Base-by-base conservation (phyloP, 2,329 filamentous ascomycete species). In the Chlorencoelia australis region DNA sequence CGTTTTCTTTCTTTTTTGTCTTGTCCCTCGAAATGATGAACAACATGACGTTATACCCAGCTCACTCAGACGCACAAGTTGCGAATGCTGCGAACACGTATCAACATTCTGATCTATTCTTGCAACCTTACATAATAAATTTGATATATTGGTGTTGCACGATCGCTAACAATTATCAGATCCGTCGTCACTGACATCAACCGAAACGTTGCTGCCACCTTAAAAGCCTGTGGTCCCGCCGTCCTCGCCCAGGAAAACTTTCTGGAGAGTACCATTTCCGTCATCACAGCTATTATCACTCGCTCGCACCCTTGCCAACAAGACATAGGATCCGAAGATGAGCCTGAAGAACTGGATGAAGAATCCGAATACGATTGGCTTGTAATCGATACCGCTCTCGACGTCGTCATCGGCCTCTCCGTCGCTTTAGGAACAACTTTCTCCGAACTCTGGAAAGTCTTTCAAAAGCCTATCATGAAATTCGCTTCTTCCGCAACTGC, bases 361-460 rank as follows among this genome's bases (percentile, higher is more conserved):
- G 36, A 89, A 87, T 94, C 89, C 2, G 91, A 98, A 65, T 94
- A 94, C 54, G 91, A 96, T 67, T 96, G 91, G 91, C 75, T 95
- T 13, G 81, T 94, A 34, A 82, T 96, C 37, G 91, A 98, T 65
- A 94, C 87, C 7, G 88, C 86, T 22, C 74, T 96, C 37, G 91
- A 96, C 48, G 86, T 94, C 30, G 70, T 95, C 33, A 85, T 86
- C 34, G 86, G 84, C 24, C 73, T 96, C 26, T 79, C 88, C 14
- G 75, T 77, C 30, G 86, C 86, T 20, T 76, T 96, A 10, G 91
- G 91, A 25, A 60, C 72, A 15, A 76, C 79, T 49, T 96, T 95
- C 53, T 71, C 72, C 38, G 82, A 94, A 66, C 69, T 95, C 44
- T 96, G 87, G 86, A 93, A 94, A 69, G 79, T 94, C 52, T 94